Conservation (phyloP, 805 yeast genomes). For the Lipomyces yamadae region DNA sequence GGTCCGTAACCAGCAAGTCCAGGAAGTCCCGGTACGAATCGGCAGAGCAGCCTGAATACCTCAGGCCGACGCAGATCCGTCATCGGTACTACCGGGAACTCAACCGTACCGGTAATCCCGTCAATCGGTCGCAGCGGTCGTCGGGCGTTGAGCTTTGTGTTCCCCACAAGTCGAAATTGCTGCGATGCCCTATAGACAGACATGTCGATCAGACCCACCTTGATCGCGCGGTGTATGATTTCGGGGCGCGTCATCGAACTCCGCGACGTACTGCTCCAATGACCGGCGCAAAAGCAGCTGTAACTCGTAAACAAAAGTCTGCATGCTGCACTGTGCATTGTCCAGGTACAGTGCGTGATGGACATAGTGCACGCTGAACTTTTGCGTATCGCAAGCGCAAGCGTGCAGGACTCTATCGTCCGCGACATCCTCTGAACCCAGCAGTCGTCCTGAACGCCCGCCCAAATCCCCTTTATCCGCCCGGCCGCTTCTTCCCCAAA, state of each 20-base stretch:
- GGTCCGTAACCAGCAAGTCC: neutral
- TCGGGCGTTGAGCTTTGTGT: constrained; percentile 9
- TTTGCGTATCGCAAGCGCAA: no score
- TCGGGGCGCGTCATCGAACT: neutral
- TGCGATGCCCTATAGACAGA: no score
- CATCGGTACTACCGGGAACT: neutral
- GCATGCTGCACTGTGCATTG: neutral
- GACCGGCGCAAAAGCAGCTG: neutral
- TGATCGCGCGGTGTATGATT: neutral
- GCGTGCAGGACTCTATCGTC: no score
- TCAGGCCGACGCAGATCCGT: neutral
- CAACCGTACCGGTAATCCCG: neutral
- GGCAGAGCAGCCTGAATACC: neutral
- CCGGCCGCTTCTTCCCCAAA: constrained; percentile 18
- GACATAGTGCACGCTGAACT: no score
- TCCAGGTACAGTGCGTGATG: no score
- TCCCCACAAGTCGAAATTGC: no score
- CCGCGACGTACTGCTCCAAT: neutral
- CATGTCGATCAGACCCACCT: neutral
- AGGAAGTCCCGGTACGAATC: neutral
- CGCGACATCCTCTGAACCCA: no score
- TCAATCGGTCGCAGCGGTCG: neutral
- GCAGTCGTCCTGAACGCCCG: neutral
- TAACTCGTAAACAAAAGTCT: neutral
- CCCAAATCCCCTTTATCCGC: neutral